Evolutionary conservation across 495 filamentous ascomycete genomes (phyloP), one percentile per base, ranked within the genome.

Genomic region (Lophium mytilinum): DNA sequence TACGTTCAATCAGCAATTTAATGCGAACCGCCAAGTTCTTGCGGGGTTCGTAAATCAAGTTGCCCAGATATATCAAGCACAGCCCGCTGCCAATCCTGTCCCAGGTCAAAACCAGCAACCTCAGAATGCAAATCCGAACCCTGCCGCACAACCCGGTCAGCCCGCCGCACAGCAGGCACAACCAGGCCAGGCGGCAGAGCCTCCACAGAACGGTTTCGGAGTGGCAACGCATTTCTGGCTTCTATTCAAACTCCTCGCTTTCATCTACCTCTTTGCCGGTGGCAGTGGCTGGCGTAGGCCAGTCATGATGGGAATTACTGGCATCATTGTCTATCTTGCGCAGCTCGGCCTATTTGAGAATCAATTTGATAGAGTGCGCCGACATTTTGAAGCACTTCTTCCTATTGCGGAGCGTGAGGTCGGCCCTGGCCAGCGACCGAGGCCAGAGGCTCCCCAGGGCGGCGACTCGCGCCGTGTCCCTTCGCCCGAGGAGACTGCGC

Each of bases 241-340:
- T 15, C 71, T 93, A n/a, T 70, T 89, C 45, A 82, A 89, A 34
- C 70, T 96, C 17, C 79, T 83, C 42, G 78, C 84, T 48, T 88
- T 94, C 69, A 80, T 88, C 37, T 92, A 86, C 74, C 82, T 90
- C 69, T 87, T 92, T 58, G 87, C 85, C 15, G 80, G 82, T 8
- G 80, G 82, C n/a, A 80, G 82, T 30, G 80, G 84, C 42, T 90
- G 84, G 84, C 78, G 80, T 8, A 80, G 88, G 36, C 83, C 81
- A 59, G 55, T 88, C 14, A 78, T 86, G 30, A 75, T 92, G 36
- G 71, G 78, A n/a, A 62, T 78, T 2, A 71, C 85, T 12, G 77
- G 82, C 0, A 57, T 84, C 10, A 60, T 79, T 7, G 72, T 88
- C 9, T 80, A 90, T 41, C 67, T 88, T 1, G 75, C 84, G 0